phyloP scores from a whole-genome alignment of 257 asterid species.

The Penstemon davidsonii region DNA sequence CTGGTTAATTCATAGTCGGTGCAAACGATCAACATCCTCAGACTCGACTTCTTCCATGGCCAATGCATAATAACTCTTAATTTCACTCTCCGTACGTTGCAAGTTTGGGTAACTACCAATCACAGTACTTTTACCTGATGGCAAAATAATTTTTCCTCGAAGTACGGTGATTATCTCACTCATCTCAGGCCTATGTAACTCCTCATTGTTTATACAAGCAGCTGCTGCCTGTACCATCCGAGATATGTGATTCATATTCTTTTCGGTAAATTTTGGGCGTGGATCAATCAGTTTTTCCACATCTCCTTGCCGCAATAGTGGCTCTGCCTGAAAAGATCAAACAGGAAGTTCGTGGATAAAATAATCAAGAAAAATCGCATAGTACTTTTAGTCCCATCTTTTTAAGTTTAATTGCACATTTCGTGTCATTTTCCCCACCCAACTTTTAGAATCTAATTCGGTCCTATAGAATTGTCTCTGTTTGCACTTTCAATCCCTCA shows the following conservation, averaged over 20 bases:
- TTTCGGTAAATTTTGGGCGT: conserved; percentile 34
- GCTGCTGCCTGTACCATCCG: conserved; percentile 63
- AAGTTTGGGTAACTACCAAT: conserved; percentile 41
- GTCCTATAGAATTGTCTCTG: too few relatives aligned
- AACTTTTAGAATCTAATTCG: too few relatives aligned
- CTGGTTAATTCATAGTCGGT: conserved; percentile 41
- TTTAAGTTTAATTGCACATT: too few relatives aligned
- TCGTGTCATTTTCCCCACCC: too few relatives aligned
- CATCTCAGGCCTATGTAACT: conserved; percentile 63
- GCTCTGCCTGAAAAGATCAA: conserved; percentile 55
- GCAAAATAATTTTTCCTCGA: conserved; percentile 47
- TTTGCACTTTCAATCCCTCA: too few relatives aligned
- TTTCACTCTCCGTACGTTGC: conserved; percentile 68
- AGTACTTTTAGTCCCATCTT: too few relatives aligned
- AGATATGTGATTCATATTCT: conserved; percentile 39
- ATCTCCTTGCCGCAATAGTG: conserved; percentile 58
- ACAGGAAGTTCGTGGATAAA: not conserved
- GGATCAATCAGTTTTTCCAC: conserved; percentile 59
- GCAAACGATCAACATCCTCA: conserved; percentile 57
- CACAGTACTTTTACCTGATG: conserved; percentile 27
- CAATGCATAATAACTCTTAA: conserved; percentile 76
- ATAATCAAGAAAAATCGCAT: too few relatives aligned
- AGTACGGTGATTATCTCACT: conserved; percentile 51
- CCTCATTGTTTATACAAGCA: conserved; percentile 66
- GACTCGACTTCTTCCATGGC: conserved; percentile 92